Evolutionary conservation across 2,329 filamentous ascomycete genomes (phyloP).

Genomic region (Diaporthe ampelina): DNA sequence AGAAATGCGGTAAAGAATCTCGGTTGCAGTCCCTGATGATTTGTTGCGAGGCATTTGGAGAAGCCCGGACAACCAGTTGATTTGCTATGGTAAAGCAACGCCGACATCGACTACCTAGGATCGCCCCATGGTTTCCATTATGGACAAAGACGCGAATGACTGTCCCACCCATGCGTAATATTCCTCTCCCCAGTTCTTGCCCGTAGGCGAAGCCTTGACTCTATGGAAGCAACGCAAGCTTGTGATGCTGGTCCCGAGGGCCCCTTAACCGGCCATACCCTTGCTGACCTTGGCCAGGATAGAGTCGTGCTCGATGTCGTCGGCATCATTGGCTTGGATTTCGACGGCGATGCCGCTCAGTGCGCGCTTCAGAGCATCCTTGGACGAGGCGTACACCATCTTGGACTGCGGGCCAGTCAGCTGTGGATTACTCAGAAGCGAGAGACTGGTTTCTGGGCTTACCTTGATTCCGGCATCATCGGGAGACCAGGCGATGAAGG

Average conservation of each 20-base stretch:
- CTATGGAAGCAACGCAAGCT: conserved; percentile 39
- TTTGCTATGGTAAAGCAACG: conserved; percentile 40
- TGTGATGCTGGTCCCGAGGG: conserved; percentile 13
- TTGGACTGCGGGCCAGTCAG: conserved; percentile 70
- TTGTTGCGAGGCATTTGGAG: conserved; percentile 1
- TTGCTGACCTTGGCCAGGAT: conserved; percentile 78
- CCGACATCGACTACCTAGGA: conserved; percentile 37
- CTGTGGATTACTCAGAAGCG: conserved; percentile 41
- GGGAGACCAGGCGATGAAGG: conserved; percentile 84
- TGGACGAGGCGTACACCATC: conserved; percentile 93
- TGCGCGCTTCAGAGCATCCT: conserved; percentile 85
- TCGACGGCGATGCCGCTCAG: conserved; percentile 82
- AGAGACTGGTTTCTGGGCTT: conserved; percentile 49
- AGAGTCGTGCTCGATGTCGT: conserved; percentile 84
- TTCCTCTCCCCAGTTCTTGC: conserved; percentile 3
- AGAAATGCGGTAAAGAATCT: no score
- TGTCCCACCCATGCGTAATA: conserved; percentile 33
- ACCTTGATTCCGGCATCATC: conserved; percentile 86
- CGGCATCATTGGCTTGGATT: conserved; percentile 86
- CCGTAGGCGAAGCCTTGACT: conserved; percentile 24
- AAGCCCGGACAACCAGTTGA: conserved; percentile 37
- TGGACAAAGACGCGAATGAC: conserved; percentile 39
- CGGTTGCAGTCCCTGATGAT: neutral
- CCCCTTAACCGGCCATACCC: conserved; percentile 60
- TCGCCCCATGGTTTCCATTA: conserved; percentile 37